Evolutionary conservation across 306 rosid genomes (phyloP), one percentile per base, ranked within the genome.

Genomic region (Malus orientalis): DNA sequence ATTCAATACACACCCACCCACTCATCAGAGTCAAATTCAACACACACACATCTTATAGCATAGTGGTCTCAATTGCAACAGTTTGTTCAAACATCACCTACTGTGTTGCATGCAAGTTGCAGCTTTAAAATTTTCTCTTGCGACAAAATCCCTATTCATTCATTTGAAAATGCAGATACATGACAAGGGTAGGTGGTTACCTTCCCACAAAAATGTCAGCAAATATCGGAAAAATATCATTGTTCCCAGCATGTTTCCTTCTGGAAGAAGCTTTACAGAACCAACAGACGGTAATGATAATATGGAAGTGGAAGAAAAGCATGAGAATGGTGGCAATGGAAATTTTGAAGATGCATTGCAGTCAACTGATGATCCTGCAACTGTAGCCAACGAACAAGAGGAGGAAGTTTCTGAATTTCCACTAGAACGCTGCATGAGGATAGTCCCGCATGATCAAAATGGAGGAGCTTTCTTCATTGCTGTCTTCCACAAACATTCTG

Each of bases 401-500:
- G 93, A 73, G 79, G 97, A 92, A 81, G 85, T 88, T 83, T 93
- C 89, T 59, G 84, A 82, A 65, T 91, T 91, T 72, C 94, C 97
- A 38, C 79, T 93, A 14, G 98, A 96, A 80, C 94, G 75, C 71
- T 91, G 98, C 83, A 88, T 89, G 94, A 92, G 99, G 84, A 88
- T 91, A 78, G 62, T 89, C 71, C 99, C 99, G 23, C 99, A 96
- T 85, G 99, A 96, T 91, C 98, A 96, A 84, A 96, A 93, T 75
- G 88, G 88, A 71, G 99, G 99, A 65, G 97, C 99, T 81, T 96
- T 96, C 84, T 96, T 96, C 69, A 87, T 96, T 85, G 99, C 99
- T 33, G 97, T 96, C 49, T 84, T 96, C 73, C 89, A 78, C 76
- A 96, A 96, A 87, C 85, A 84, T 75, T 88, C 94, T 73, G 84